These are phyloP conservation scores for Phaeoacremonium minimum DNA, from an alignment of 2,329 filamentous ascomycete species.

Conservation along the genomic window DNA sequence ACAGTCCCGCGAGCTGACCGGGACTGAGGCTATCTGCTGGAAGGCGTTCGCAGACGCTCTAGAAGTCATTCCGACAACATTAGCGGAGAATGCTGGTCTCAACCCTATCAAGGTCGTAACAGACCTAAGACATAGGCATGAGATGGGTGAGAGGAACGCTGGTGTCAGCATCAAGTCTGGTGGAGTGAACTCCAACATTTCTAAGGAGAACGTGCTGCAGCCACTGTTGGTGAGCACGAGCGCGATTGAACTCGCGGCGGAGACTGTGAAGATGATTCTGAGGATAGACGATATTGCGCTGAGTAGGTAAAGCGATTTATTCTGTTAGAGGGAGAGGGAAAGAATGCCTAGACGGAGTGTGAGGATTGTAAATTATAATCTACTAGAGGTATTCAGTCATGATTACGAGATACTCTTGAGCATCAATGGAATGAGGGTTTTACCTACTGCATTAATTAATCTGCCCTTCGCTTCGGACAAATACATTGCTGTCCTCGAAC, in stretches of 20 bases:
- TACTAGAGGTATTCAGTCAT: no score
- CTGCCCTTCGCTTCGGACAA: no score
- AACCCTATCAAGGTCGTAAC: slow-evolving; percentile 99
- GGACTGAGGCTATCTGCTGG: slow-evolving; percentile 97
- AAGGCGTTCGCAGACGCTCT: slow-evolving; percentile 97
- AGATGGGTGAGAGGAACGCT: slow-evolving; percentile 90
- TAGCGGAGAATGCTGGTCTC: slow-evolving; percentile 94
- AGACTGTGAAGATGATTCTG: slow-evolving; percentile 94
- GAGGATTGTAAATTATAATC: no score
- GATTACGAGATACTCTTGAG: no score
- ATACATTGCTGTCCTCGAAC: no score
- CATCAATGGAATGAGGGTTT: no score
- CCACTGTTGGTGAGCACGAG: slow-evolving; percentile 95
- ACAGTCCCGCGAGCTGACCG: slow-evolving; percentile 76
- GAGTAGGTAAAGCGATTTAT: slow-evolving; percentile 46
- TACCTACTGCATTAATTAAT: no score
- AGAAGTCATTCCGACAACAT: slow-evolving; percentile 92
- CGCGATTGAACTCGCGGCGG: slow-evolving; percentile 91
- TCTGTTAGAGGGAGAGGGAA: no score
- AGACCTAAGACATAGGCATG: slow-evolving; percentile 88
- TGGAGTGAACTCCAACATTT: slow-evolving; percentile 94
- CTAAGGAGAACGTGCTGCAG: slow-evolving; percentile 94
- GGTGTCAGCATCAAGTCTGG: slow-evolving; percentile 98
- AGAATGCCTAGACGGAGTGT: no score
- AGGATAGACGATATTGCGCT: slow-evolving; percentile 65